Evolutionary conservation across 2,329 filamentous ascomycete genomes (phyloP), one percentile per base, ranked within the genome.

Genomic region (Trichoderma citrinoviride): DNA sequence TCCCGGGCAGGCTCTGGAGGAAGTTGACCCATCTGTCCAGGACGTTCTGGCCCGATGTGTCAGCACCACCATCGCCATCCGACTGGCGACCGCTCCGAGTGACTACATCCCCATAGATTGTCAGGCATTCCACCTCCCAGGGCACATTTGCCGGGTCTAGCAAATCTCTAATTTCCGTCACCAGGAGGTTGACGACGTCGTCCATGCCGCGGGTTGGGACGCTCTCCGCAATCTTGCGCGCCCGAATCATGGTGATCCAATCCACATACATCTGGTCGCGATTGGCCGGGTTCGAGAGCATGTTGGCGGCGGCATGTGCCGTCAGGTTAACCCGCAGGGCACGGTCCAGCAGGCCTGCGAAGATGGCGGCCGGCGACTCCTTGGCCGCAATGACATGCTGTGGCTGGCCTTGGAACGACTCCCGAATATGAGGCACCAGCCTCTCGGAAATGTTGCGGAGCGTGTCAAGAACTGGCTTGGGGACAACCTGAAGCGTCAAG

Each of bases 221-320:
- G 66, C 82, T 85, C 71, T 90, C 86, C 1, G 86, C 85, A 65
- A 89, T 78, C 72, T 89, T 89, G 53, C 86, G 83, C 10, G 85
- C 79, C 27, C 85, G 81, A 33, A 89, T 85, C 78, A 85, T 85
- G 2, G 82, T 87, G 46, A 92, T 87, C 88, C 93, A 97, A 73
- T 99, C 95, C 57, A 90, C 82, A 81, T 95, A 97, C 95, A 99
- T 98, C 73, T 95, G 90, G 69, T 95, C 92, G 62, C 95, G 87
- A 74, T 96, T 96, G 52, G 92, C 90, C 19, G 92, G 88, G 72
- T 94, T 92, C 7, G 92, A 92, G 14, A 99, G 83, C 85, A 97
- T 93, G 68, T 95, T 96, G 23, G 93, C 94, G 1, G 94, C 93
- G 1, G 95, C 93, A 73, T 98, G 94, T 2, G 95, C 95, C 21